Evolutionary conservation across 306 rosid genomes (phyloP).

Genomic region (Sicyos edulis): DNA sequence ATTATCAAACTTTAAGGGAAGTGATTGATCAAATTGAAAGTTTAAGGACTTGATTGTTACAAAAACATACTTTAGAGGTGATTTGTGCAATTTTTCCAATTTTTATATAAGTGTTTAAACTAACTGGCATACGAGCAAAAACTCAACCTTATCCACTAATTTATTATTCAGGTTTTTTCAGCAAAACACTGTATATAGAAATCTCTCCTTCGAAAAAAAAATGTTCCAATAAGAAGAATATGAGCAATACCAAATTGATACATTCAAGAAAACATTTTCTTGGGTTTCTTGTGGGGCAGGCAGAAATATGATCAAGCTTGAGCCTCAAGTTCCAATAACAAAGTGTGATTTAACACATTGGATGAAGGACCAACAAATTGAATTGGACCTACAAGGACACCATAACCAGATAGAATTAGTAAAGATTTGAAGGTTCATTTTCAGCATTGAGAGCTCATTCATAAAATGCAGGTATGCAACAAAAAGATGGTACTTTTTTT

Average conservation of each 20-base stretch:
- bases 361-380: slow-evolving; percentile 78
- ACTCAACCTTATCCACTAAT: too few species aligned
- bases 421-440: slow-evolving; percentile 17
- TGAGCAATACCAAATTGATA: not conserved
- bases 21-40: too few species aligned
- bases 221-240: not conserved
- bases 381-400: slow-evolving; percentile 59
- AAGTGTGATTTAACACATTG: slow-evolving; percentile 64
- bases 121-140: too few species aligned
- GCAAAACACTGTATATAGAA: too few species aligned
- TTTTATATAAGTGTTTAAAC: too few species aligned
- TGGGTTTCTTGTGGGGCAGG: not conserved
- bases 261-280: not conserved
- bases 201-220: not conserved
- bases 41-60: too few species aligned
- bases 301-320: slow-evolving; percentile 2
- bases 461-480: not conserved
- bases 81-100: too few species aligned
- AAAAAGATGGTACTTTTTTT: not conserved
- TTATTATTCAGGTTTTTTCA: too few species aligned
- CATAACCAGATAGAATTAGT: not conserved
- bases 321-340: slow-evolving; percentile 58
- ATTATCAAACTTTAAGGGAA: too few species aligned
- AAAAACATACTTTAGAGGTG: too few species aligned
- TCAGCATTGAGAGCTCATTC: not conserved